Percentiles rank a stretch among this genome's conserved stretches.
These are phyloP conservation scores for Xanthoparmelia taractica DNA, from an alignment of 495 filamentous ascomycete genomes.

Conservation along the genomic window DNA sequence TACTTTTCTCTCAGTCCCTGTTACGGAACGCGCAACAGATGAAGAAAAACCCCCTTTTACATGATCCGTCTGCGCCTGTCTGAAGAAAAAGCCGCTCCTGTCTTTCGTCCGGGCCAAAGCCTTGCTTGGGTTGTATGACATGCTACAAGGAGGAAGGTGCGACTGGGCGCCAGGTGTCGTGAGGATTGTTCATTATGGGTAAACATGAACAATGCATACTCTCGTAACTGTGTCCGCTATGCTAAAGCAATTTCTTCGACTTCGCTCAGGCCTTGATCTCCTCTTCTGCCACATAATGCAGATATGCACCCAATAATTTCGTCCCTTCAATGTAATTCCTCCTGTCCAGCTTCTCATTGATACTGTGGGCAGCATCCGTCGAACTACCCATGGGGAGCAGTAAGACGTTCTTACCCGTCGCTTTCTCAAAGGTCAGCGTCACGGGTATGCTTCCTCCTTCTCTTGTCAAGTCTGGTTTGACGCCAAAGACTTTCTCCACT, in stretches of 20 bases:
- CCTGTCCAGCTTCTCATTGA: slow-evolving; percentile 97
- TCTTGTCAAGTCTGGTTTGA: slow-evolving; percentile 89
- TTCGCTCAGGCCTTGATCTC: slow-evolving; percentile 38
- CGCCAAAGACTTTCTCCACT: slow-evolving; percentile 82
- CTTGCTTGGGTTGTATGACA: background rate
- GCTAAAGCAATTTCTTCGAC: background rate
- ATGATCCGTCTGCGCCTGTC: too few species aligned
- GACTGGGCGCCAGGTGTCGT: too few species aligned
- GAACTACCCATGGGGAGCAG: slow-evolving; percentile 93
- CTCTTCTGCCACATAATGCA: slow-evolving; percentile 95
- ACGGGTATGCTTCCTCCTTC: slow-evolving; percentile 97
- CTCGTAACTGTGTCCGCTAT: background rate
- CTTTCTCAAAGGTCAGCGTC: slow-evolving; percentile 93
- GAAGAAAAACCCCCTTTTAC: too few species aligned
- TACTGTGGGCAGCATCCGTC: slow-evolving; percentile 91
- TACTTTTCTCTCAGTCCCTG: too few species aligned
- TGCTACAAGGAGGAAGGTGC: too few species aligned
- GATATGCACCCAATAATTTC: slow-evolving; percentile 87
- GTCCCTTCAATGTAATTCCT: slow-evolving; percentile 98
- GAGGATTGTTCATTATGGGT: background rate
- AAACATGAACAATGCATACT: background rate
- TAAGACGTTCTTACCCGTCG: slow-evolving; percentile 96
- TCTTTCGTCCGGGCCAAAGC: background rate
- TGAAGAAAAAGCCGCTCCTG: background rate
- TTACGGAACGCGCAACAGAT: too few species aligned